These are phyloP conservation scores for Stephanodiscus minutulus DNA, from an alignment of 108 stramenopile genomes.

Conservation along the genomic window DNA sequence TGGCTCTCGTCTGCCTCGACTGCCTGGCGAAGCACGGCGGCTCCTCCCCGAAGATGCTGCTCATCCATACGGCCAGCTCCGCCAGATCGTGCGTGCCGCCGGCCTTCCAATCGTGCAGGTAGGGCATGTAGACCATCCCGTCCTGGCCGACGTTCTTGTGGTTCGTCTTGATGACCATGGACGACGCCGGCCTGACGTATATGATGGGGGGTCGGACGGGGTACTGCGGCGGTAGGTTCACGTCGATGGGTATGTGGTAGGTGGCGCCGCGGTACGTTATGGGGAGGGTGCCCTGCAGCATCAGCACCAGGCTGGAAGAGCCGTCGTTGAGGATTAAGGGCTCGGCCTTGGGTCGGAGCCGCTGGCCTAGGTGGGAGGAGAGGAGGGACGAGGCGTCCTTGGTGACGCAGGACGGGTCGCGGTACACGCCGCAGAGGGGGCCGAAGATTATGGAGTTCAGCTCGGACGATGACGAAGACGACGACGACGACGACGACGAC, in stretches of 20 bases:
- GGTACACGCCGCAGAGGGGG: slow-evolving; percentile 76
- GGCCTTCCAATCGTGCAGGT: slow-evolving; percentile 91
- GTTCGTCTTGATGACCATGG: slow-evolving; percentile 84
- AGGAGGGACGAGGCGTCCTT: slow-evolving; percentile 71
- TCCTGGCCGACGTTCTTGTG: slow-evolving; percentile 86
- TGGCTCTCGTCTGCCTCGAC: neutral
- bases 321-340: slow-evolving; percentile 74
- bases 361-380: slow-evolving; percentile 40
- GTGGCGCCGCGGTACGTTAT: slow-evolving; percentile 82
- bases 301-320: slow-evolving; percentile 43
- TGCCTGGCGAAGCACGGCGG: slow-evolving; percentile 91
- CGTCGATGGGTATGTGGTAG: slow-evolving; percentile 94
- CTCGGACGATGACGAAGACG: no score
- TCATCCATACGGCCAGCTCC: slow-evolving; percentile 83
- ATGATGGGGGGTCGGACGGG: slow-evolving; percentile 80
- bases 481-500: neutral
- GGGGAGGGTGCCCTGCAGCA: slow-evolving; percentile 89
- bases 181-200: slow-evolving; percentile 83
- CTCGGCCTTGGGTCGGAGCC: slow-evolving; percentile 61
- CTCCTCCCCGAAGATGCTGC: slow-evolving; percentile 87
- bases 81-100: slow-evolving; percentile 68
- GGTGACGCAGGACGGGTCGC: slow-evolving; percentile 76
- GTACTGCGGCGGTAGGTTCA: slow-evolving; percentile 88
- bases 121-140: slow-evolving; percentile 93
- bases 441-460: slow-evolving; percentile 19